Conservation (phyloP, 2,329 filamentous ascomycete genomes). For the Cucurbitaria berberidis region DNA sequence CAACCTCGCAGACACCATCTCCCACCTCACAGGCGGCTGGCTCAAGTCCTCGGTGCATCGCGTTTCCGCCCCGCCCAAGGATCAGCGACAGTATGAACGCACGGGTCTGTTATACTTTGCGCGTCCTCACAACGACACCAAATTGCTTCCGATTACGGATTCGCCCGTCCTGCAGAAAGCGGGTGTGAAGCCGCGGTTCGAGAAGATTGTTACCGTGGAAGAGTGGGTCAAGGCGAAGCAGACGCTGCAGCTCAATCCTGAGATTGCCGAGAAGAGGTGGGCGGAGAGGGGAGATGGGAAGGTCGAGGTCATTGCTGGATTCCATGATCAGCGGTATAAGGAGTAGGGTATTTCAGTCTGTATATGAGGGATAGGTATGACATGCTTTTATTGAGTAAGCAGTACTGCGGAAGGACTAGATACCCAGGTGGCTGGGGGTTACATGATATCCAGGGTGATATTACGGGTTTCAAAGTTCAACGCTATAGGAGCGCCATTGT, state of each 20-base stretch:
- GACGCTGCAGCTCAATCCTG: constrained; percentile 31
- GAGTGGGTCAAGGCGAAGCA: constrained; percentile 35
- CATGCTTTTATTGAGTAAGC: too few relatives aligned
- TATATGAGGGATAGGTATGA: too few relatives aligned
- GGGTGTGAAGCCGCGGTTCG: constrained; percentile 46
- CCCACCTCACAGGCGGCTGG: constrained; percentile 50
- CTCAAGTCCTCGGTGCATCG: constrained; percentile 59
- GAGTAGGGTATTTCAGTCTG: background rate
- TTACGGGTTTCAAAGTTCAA: too few relatives aligned
- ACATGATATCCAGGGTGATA: too few relatives aligned
- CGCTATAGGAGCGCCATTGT: too few relatives aligned
- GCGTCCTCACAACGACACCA: constrained; percentile 49
- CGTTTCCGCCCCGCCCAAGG: constrained; percentile 56
- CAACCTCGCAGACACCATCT: constrained; percentile 51
- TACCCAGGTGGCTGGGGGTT: too few relatives aligned
- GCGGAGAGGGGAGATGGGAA: constrained; percentile 32
- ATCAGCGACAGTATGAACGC: constrained; percentile 57
- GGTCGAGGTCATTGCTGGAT: constrained; percentile 32
- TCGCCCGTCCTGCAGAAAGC: constrained; percentile 44
- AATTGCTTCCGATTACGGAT: constrained; percentile 49
- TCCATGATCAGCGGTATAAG: constrained; percentile 8
- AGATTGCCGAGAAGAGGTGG: constrained; percentile 31
- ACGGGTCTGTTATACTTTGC: constrained; percentile 61
- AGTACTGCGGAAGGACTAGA: too few relatives aligned
- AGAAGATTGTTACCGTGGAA: constrained; percentile 52